Evolutionary conservation across 306 rosid species (phyloP).

Genomic region (Luffa acutangula): DNA sequence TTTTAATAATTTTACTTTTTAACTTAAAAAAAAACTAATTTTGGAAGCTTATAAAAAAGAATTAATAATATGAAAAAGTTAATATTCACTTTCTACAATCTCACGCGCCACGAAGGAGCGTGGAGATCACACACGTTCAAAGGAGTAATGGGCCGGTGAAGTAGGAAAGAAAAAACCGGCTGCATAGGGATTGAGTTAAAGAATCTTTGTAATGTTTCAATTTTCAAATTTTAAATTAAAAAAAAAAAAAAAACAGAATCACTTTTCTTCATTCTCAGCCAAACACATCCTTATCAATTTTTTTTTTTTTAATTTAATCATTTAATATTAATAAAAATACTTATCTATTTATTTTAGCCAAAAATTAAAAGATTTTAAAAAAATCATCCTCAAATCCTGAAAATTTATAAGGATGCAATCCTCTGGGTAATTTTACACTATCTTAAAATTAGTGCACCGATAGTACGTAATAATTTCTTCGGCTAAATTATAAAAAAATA

Average conservation of each 20-base stretch:
- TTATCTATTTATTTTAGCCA: neutral
- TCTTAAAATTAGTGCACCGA: no score
- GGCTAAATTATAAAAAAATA: no score
- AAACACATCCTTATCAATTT: neutral
- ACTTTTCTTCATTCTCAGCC: neutral
- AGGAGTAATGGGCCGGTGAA: neutral
- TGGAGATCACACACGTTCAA: neutral
- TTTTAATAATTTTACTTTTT: neutral
- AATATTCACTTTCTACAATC: neutral
- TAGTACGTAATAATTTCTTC: no score
- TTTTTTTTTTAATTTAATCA: neutral
- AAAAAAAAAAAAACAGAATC: neutral
- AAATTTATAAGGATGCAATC: no score
- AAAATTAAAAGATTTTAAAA: no score
- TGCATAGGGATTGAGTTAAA: conserved; percentile 7
- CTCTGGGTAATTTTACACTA: no score
- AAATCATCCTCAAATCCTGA: no score
- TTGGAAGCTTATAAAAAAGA: neutral
- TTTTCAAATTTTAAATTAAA: neutral
- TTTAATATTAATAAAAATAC: neutral
- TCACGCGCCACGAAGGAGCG: neutral
- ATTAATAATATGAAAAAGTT: neutral
- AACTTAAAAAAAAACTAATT: neutral
- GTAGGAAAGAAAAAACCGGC: conserved; percentile 1
- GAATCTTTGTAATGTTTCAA: conserved; percentile 5